Percentiles rank a stretch among this genome's conserved stretches.
Evolutionary conservation across 192 early-diverging fungal species (phyloP).

Genomic region (Piromyces sp.): DNA sequence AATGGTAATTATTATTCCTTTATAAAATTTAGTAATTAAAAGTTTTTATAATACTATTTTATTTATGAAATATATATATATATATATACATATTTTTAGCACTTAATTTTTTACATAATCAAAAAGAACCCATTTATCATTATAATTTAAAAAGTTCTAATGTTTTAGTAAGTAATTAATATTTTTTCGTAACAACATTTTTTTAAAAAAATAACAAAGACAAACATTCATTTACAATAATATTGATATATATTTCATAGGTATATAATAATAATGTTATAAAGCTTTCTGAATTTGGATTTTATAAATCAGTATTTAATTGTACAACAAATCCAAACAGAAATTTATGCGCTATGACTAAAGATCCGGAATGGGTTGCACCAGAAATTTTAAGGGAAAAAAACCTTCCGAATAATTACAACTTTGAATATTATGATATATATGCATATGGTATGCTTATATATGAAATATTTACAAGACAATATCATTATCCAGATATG

Average conservation of each 20-base stretch:
- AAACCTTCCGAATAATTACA: neutral
- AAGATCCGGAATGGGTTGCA: neutral
- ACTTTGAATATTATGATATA: neutral
- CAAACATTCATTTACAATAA: too few relatives aligned
- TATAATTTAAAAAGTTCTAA: conserved; percentile 20
- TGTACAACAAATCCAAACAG: neutral
- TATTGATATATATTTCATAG: too few relatives aligned
- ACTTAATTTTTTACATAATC: conserved; percentile 17
- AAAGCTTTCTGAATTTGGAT: neutral
- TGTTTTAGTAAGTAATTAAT: conserved; percentile 11
- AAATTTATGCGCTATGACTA: neutral
- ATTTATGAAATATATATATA: too few relatives aligned
- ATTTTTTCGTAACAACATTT: too few relatives aligned
- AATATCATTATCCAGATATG: neutral
- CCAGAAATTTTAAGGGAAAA: neutral
- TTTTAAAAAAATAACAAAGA: too few relatives aligned
- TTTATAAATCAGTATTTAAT: neutral
- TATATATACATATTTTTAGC: too few relatives aligned
- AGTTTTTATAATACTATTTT: too few relatives aligned
- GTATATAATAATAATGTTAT: neutral
- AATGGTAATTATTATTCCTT: neutral
- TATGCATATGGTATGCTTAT: neutral
- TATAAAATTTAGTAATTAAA: too few relatives aligned
- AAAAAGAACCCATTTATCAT: conserved; percentile 17
- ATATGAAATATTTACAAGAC: neutral